Evolutionary conservation across 2,329 filamentous ascomycete genomes (phyloP), one percentile per base, ranked within the genome.

Genomic region (Pseudocercospora eumusae): DNA sequence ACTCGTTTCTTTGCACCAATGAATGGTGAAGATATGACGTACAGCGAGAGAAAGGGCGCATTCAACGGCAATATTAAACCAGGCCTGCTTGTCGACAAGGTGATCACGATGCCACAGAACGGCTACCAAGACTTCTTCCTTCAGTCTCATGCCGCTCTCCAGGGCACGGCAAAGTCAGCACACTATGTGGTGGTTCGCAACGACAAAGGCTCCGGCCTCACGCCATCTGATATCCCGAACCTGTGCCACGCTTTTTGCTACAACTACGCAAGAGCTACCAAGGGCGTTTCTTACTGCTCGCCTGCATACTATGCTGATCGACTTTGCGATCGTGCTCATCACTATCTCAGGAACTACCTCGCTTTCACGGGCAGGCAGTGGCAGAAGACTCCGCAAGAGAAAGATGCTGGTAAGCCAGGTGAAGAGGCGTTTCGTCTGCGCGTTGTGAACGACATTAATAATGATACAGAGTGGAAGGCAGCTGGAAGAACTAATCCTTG

Each of bases 21-120:
- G 47, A 57, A 2, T 13, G 25, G 9, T 3, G 45, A 11, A 36
- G 49, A 68, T 92, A 97, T 70, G 87, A 23, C n/a, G n/a, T n/a
- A n/a, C n/a, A n/a, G n/a, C n/a, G n/a, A n/a, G n/a, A n/a, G n/a
- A n/a, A n/a, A n/a, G n/a, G n/a, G n/a, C n/a, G n/a, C n/a, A n/a
- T n/a, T n/a, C n/a, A n/a, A n/a, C 33, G 54, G 57, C 13, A 77
- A 76, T 59, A 65, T 68, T n/a, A 31, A 40, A 3, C 69, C 75
- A 0, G 74, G 75, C 2, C 68, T 70, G 1, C 56, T 72, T 0
- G 74, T 78, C 4, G 74, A 78, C 25, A 31, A 57, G 0, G 62
- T 57, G 4, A 67, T 77, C 28, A 76, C 73, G 5, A 28, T 52
- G 7, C 64, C 67, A 6, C 70, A 68, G 33, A n/a, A 5, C 1